These are phyloP conservation scores for Sclerotinia trifoliorum DNA, from an alignment of 2,329 filamentous ascomycete genomes.

Conservation along the genomic window DNA sequence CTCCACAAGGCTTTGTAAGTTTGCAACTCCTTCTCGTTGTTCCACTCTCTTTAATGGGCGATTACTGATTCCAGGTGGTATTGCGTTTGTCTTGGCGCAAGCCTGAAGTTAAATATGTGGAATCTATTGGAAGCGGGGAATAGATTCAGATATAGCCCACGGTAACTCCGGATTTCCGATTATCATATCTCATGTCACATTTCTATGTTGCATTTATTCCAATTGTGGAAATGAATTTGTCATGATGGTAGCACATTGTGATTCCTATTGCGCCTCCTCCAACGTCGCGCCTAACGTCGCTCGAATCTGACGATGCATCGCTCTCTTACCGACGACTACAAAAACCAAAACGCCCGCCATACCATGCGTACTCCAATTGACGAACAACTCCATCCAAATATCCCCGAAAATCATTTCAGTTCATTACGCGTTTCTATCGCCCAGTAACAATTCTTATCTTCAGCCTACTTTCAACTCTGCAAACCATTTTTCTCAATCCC, in stretches of 20 bases:
- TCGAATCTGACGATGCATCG: neutral
- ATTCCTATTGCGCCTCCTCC: neutral
- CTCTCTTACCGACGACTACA: neutral
- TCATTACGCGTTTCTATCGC: neutral
- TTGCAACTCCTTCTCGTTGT: neutral
- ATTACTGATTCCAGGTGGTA: neutral
- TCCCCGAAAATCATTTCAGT: neutral
- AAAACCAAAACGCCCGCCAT: neutral
- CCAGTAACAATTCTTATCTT: neutral
- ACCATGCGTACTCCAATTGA: neutral
- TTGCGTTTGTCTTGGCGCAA: neutral
- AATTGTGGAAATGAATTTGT: neutral
- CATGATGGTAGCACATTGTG: neutral
- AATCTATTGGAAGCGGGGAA: neutral
- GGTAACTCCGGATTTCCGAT: neutral
- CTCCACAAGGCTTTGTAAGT: neutral
- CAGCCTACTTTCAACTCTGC: neutral
- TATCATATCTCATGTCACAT: slow-evolving; percentile 2
- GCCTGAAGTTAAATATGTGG: neutral
- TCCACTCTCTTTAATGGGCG: too few species aligned
- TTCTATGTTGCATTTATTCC: neutral
- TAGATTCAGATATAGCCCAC: neutral
- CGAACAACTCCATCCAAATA: neutral
- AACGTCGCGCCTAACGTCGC: neutral
- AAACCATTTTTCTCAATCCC: neutral